Conservation (phyloP, 768 basidiomycete species). For the Mycena leptocephala region DNA sequence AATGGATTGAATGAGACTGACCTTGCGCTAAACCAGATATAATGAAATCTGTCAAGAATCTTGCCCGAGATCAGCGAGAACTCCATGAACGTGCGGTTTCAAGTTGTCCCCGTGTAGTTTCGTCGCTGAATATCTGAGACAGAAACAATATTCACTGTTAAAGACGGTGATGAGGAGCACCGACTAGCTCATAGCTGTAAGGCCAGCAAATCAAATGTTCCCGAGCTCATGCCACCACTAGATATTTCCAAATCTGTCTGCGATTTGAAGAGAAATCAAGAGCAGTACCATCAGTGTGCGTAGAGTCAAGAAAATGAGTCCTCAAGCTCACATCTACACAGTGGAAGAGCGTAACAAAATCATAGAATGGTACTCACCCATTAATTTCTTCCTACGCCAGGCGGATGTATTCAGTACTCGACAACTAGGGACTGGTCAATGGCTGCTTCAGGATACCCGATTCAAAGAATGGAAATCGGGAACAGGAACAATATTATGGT, state of each 20-base stretch:
- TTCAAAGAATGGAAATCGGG: background rate
- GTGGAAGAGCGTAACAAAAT: no score
- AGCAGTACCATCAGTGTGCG: background rate
- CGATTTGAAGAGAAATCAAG: no score
- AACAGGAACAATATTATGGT: background rate
- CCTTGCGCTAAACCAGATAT: background rate
- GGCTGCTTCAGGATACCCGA: background rate
- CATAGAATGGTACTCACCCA: no score
- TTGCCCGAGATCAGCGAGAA: no score
- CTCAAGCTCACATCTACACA: no score
- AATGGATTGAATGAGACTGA: background rate
- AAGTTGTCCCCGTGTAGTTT: no score
- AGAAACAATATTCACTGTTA: no score
- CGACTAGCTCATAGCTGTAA: background rate
- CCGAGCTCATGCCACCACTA: no score
- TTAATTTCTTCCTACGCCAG: background rate
- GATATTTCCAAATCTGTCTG: no score
- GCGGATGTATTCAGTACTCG: background rate
- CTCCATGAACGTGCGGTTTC: no score
- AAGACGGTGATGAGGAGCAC: background rate
- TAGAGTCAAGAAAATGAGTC: no score
- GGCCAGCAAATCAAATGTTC: background rate
- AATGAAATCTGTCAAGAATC: background rate
- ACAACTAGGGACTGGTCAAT: background rate
- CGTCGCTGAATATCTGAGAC: no score